Percentiles rank a stretch among this genome's conserved stretches.
Evolutionary conservation across 805 yeast genomes (phyloP).

Genomic region (Myxozyma geophila): DNA sequence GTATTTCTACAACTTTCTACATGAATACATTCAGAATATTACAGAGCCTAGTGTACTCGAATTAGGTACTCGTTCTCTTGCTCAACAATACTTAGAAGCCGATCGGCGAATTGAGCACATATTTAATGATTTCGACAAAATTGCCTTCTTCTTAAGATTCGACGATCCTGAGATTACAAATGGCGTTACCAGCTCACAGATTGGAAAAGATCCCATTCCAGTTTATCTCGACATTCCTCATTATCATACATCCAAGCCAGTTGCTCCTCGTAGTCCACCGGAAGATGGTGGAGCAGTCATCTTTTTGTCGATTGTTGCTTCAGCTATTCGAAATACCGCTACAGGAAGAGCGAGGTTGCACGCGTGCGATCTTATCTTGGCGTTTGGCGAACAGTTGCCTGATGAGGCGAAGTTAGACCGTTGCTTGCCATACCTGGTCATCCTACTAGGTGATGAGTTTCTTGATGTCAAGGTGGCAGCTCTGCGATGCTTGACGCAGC

Average conservation of each 20-base stretch:
- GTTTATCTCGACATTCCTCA: slow-evolving; percentile 38
- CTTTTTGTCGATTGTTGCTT: slow-evolving; percentile 59
- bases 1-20: slow-evolving; percentile 54
- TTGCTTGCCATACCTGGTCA: slow-evolving; percentile 76
- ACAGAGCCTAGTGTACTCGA: slow-evolving; percentile 37
- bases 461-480: slow-evolving; percentile 71
- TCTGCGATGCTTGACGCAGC: slow-evolving; percentile 65
- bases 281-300: slow-evolving; percentile 56
- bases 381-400: slow-evolving; percentile 71
- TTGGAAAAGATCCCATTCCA: slow-evolving; percentile 34
- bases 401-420: slow-evolving; percentile 89
- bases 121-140: slow-evolving; percentile 60
- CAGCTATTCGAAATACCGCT: slow-evolving; percentile 64
- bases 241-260: slow-evolving; percentile 24
- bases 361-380: slow-evolving; percentile 76
- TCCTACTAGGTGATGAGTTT: slow-evolving; percentile 70
- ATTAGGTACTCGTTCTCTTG: slow-evolving; percentile 35
- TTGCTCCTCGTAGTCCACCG: slow-evolving; percentile 20
- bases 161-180: slow-evolving; percentile 24
- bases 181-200: background rate
- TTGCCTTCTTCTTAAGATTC: slow-evolving; percentile 51
- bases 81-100: slow-evolving; percentile 48
- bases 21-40: slow-evolving; percentile 63
- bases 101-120: slow-evolving; percentile 65
- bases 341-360: slow-evolving; percentile 63